Evolutionary conservation across 495 filamentous ascomycete species (phyloP).

Genomic region (Aspergillus saccharolyticus): DNA sequence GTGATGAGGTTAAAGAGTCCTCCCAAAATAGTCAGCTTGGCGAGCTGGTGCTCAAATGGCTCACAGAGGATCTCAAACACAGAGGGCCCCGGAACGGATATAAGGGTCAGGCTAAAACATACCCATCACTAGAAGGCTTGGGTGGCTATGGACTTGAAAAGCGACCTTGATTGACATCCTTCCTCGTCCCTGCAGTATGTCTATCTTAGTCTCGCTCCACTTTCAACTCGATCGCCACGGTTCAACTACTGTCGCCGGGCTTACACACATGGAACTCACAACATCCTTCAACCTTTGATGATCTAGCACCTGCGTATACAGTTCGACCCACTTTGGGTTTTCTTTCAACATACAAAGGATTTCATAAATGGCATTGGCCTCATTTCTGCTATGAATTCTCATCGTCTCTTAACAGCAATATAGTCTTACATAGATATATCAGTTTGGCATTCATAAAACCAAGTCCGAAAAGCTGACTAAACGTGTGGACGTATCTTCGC

Average conservation of each 20-base stretch:
- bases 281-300: slow-evolving; percentile 2
- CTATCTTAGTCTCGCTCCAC: slow-evolving; percentile 7
- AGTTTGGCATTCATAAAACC: slow-evolving; percentile 16
- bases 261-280: slow-evolving; percentile 23
- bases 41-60: slow-evolving; percentile 80
- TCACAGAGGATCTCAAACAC: slow-evolving; percentile 74
- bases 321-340: slow-evolving; percentile 31
- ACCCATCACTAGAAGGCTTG: slow-evolving; percentile 56
- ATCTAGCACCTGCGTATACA: slow-evolving; percentile 21
- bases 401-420: background rate
- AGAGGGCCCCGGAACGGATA: slow-evolving; percentile 68
- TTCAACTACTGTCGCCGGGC: slow-evolving; percentile 31
- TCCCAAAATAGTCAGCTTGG: slow-evolving; percentile 69
- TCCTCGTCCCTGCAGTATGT: slow-evolving; percentile 10
- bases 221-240: slow-evolving; percentile 9
- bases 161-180: slow-evolving; percentile 24
- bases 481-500: slow-evolving; percentile 76
- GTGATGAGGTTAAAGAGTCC: slow-evolving; percentile 36
- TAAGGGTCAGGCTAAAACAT: slow-evolving; percentile 64
- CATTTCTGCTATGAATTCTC: slow-evolving; percentile 1
- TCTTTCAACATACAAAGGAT: slow-evolving; percentile 26
- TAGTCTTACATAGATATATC: slow-evolving; percentile 17
- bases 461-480: slow-evolving; percentile 56
- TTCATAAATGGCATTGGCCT: slow-evolving; percentile 1
- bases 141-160: slow-evolving; percentile 83